Evolutionary conservation across 148 eudicot genomes (phyloP).

Genomic region (Linanthus parryae): DNA sequence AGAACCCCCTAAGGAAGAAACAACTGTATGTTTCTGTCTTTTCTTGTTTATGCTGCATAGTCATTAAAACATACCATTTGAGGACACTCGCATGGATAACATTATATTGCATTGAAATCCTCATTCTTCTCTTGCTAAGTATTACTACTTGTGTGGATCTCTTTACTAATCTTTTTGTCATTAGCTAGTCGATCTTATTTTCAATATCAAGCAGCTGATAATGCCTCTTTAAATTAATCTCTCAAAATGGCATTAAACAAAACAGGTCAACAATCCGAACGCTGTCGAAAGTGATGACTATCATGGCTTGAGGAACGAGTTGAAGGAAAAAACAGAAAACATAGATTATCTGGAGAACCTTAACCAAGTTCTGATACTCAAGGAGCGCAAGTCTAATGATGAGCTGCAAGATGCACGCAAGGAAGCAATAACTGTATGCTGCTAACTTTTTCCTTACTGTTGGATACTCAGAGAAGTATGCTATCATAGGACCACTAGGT

Average conservation of each 20-base stretch:
- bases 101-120: no score
- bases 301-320: conserved; percentile 9
- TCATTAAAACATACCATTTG: no score
- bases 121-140: no score
- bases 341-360: conserved; percentile 57
- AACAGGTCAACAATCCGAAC: conserved; percentile 11
- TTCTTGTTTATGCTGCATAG: no score
- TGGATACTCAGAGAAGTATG: not conserved
- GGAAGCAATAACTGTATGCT: conserved; percentile 66
- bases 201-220: no score
- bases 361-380: conserved; percentile 72
- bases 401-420: conserved; percentile 94
- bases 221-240: not conserved
- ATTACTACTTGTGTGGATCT: no score
- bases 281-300: not conserved
- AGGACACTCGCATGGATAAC: no score
- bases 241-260: not conserved
- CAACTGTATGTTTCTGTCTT: no score
- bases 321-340: conserved; percentile 75
- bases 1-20: no score
- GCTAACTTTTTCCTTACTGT: not conserved
- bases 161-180: not conserved
- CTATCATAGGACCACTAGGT: conserved; percentile 1
- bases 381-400: conserved; percentile 81
- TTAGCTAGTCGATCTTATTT: not conserved